These are phyloP conservation scores for Plasmopara viticola DNA, from an alignment of 352 stramenopile genomes.

Conservation along the genomic window DNA sequence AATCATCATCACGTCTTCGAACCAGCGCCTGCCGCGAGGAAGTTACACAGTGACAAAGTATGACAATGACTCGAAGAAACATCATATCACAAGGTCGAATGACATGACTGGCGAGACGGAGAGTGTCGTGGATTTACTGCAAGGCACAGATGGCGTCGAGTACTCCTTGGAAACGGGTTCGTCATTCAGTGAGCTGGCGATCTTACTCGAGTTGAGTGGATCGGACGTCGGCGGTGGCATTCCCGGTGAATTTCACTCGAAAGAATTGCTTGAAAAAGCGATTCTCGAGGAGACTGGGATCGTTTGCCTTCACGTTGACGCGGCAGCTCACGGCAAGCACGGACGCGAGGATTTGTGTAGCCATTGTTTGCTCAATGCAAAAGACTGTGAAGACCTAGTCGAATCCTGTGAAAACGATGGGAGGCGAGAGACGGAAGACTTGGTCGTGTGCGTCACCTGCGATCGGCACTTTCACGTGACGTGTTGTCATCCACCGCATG, in stretches of 20 bases:
- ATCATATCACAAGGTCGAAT: slow-evolving; percentile 8
- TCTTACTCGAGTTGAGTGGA: slow-evolving; percentile 27
- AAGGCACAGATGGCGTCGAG: slow-evolving; percentile 14
- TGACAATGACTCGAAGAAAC: slow-evolving; percentile 15
- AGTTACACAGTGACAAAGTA: slow-evolving; percentile 18
- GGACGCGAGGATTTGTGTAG: slow-evolving; percentile 8
- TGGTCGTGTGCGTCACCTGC: slow-evolving; percentile 59
- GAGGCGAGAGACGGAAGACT: slow-evolving; percentile 17
- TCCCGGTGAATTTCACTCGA: slow-evolving; percentile 29
- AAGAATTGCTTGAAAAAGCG: slow-evolving; percentile 32
- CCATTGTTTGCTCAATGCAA: slow-evolving; percentile 22
- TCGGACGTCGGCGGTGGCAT: slow-evolving; percentile 19
- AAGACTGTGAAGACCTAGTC: slow-evolving; percentile 11
- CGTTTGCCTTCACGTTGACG: neutral
- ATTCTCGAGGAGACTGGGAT: slow-evolving; percentile 26
- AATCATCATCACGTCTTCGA: slow-evolving; percentile 20
- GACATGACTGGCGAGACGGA: slow-evolving; percentile 4
- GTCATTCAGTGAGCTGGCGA: slow-evolving; percentile 25
- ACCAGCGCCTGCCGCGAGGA: slow-evolving; percentile 8
- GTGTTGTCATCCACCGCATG: slow-evolving; percentile 75
- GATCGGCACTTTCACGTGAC: slow-evolving; percentile 44
- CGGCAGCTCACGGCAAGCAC: neutral
- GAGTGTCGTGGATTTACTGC: slow-evolving; percentile 20
- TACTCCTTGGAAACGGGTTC: slow-evolving; percentile 21
- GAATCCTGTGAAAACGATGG: slow-evolving; percentile 7